Base-by-base conservation (phyloP, 139 green algal species). In the Tetratostichococcus sp. region DNA sequence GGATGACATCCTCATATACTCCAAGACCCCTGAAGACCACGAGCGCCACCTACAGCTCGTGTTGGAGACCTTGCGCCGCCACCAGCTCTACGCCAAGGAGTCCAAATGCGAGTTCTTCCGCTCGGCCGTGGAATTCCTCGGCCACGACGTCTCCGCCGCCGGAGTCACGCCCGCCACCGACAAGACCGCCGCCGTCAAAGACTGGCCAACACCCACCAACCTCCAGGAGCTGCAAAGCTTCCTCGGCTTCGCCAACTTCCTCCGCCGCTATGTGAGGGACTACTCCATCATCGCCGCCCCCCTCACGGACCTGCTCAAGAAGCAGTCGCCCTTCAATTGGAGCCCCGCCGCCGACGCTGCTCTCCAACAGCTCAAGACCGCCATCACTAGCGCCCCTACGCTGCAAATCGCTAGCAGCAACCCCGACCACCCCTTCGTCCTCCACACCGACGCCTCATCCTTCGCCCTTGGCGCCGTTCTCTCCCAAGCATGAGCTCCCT, bases 191-290 rank as follows among this genome's bases (percentile, higher is more conserved):
- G 75, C 70, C 28, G 76, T 92, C 1, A 6, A 30, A 14, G 30
- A 87, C 19, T 90, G 75, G 72, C 65, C 82, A 22, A 30, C 30
- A 30, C 85, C 82, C n/a, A 58, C 26, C 8, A 79, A 70, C 33
- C 33, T 75, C 0, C 79, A 39, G 21, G 76, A 84, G 1, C 14
- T 91, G 3, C 67, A 50, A 3, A 70, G 43, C 19, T 91, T 93
- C 70, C 42, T 91, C 2, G 86, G 89, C 23, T 58, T 89, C 3
- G 75, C 84, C 0, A 84, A 81, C n/a, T 91, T n/a, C n/a, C n/a
- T n/a, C n/a, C n/a, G n/a, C n/a, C n/a, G n/a, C n/a, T n/a, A n/a
- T n/a, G n/a, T n/a, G n/a, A n/a, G n/a, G n/a, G n/a, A n/a, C n/a
- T n/a, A n/a, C n/a, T n/a, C n/a, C n/a, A n/a, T n/a, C n/a, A n/a